phyloP scores from a whole-genome alignment of 768 basidiomycete genomes.

The Leucocoprinus leucothites region DNA sequence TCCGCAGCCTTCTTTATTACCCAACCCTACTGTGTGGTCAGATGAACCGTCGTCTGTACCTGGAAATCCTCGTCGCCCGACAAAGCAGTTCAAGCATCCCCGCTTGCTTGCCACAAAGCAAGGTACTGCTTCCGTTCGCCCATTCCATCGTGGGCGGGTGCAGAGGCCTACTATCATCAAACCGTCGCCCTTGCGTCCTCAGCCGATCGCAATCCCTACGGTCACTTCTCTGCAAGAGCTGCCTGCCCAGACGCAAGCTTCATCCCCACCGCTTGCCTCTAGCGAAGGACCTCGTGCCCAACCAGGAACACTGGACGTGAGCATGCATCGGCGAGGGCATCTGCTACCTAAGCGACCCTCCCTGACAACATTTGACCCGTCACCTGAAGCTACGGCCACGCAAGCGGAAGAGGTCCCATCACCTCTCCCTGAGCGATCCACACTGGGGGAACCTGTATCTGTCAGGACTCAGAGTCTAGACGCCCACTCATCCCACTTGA shows the following conservation, averaged over 20 bases:
- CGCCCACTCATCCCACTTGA: too few species aligned
- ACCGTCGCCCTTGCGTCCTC: not conserved
- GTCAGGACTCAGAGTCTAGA: too few species aligned
- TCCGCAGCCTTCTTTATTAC: not conserved
- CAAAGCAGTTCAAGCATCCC: not conserved
- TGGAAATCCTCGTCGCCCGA: not conserved
- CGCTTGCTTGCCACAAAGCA: not conserved
- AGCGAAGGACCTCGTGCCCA: too few species aligned
- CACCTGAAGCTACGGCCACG: not conserved
- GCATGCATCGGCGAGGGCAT: too few species aligned
- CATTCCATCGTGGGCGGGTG: not conserved
- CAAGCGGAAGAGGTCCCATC: too few species aligned
- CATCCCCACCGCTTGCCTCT: too few species aligned
- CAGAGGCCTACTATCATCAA: not conserved
- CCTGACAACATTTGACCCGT: not conserved
- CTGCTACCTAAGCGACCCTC: too few species aligned
- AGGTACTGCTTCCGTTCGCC: not conserved
- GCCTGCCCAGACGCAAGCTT: not conserved
- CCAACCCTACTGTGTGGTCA: not conserved
- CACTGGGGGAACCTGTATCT: too few species aligned
- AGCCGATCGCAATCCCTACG: not conserved
- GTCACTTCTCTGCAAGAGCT: not conserved
- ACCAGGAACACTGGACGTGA: too few species aligned
- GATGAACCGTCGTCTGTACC: not conserved
- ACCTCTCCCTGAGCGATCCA: too few species aligned